phyloP scores from a whole-genome alignment of 257 asterid genomes.

The Verbena officinalis region DNA sequence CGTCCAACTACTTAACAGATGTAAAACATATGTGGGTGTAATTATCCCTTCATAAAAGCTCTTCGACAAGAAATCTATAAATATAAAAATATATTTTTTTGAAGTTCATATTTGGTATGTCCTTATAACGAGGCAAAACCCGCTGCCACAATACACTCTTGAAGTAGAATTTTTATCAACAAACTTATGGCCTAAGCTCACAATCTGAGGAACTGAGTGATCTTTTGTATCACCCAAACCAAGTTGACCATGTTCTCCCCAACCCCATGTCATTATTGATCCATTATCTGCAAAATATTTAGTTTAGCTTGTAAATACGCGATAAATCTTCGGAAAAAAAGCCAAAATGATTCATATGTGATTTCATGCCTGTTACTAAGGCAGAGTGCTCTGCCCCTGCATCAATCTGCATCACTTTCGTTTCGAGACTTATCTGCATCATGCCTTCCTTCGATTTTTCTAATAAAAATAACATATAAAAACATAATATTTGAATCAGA shows the following conservation, averaged over 20 bases:
- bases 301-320: not conserved
- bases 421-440: conserved; percentile 36
- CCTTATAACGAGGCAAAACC: conserved; percentile 65
- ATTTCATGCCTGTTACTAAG: conserved; percentile 61
- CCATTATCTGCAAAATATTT: conserved; percentile 52
- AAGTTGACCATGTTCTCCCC: conserved; percentile 99
- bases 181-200: conserved; percentile 35
- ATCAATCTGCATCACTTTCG: conserved; percentile 62
- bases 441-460: conserved; percentile 39
- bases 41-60: no score
- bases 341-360: not conserved
- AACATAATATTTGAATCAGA: not conserved
- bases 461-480: conserved; percentile 10
- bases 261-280: conserved; percentile 88
- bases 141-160: conserved; percentile 87
- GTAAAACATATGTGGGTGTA: no score
- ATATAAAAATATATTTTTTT: no score
- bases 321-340: conserved; percentile 6
- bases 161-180: conserved; percentile 26
- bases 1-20: no score
- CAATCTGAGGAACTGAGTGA: conserved; percentile 54
- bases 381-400: conserved; percentile 96
- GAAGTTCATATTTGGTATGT: conserved; percentile 30
- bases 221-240: conserved; percentile 74
- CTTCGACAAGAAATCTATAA: no score